Evolutionary conservation across 2,329 filamentous ascomycete genomes (phyloP).

Genomic region (Aureobasidium sp.): DNA sequence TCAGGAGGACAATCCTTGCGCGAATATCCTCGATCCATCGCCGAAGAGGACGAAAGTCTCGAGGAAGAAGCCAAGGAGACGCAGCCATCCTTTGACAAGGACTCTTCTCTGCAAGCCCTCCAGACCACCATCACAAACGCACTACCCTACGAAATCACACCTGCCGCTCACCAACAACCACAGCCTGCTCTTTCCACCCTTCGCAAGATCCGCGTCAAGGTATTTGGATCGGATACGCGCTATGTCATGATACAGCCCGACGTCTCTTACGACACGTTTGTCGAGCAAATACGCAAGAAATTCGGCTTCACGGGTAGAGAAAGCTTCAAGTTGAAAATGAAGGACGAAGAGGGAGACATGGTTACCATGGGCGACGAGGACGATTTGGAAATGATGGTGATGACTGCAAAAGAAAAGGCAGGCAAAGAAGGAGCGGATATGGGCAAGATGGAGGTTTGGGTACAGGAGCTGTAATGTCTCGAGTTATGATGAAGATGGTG

Average conservation of each 20-base stretch:
- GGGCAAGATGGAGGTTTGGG: slow-evolving; percentile 19
- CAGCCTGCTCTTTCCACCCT: slow-evolving; percentile 43
- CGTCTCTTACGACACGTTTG: slow-evolving; percentile 69
- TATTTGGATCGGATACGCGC: slow-evolving; percentile 77
- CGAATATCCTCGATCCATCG: slow-evolving; percentile 57
- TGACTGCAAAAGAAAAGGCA: slow-evolving; percentile 47
- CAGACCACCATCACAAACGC: neutral
- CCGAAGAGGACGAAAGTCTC: slow-evolving; percentile 73
- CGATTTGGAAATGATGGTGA: slow-evolving; percentile 82
- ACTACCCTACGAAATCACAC: slow-evolving; percentile 53
- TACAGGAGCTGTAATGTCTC: neutral
- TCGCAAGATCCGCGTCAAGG: slow-evolving; percentile 78
- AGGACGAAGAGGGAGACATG: slow-evolving; percentile 87
- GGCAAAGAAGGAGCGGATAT: slow-evolving; percentile 47
- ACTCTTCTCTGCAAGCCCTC: slow-evolving; percentile 34
- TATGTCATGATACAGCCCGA: slow-evolving; percentile 79
- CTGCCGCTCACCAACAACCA: slow-evolving; percentile 29
- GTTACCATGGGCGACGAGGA: slow-evolving; percentile 97
- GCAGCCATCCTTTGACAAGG: neutral
- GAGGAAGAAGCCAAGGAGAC: neutral
- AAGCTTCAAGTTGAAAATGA: slow-evolving; percentile 80
- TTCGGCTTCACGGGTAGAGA: slow-evolving; percentile 61
- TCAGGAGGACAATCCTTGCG: slow-evolving; percentile 22
- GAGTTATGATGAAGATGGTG: neutral
- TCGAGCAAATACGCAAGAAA: slow-evolving; percentile 75